Evolutionary conservation across 1,139 yeast species (phyloP).

Genomic region (Magnusiomyces ingens): DNA sequence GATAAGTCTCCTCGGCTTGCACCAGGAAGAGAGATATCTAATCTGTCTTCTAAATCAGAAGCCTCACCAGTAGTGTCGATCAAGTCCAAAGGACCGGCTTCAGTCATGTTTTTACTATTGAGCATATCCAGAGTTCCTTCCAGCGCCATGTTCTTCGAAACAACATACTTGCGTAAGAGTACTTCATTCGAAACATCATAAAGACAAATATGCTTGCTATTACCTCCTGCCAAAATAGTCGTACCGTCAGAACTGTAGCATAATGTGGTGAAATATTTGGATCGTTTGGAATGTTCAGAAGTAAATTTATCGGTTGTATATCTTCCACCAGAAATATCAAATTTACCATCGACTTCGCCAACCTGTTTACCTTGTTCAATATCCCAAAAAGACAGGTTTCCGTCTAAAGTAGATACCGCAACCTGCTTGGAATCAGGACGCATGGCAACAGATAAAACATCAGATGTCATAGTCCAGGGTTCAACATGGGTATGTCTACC

Average conservation of each 20-base stretch:
- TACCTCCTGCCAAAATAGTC: constrained; percentile 86
- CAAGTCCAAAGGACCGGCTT: constrained; percentile 77
- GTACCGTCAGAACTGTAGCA: constrained; percentile 87
- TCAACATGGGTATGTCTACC: constrained; percentile 74
- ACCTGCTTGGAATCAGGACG: constrained; percentile 90
- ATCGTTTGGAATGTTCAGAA: constrained; percentile 72
- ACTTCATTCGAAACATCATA: constrained; percentile 89
- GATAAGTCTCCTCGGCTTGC: constrained; percentile 86
- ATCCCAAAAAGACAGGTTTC: constrained; percentile 79
- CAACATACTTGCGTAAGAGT: constrained; percentile 67
- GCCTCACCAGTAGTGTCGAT: constrained; percentile 82
- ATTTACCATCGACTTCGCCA: constrained; percentile 78
- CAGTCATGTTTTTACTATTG: constrained; percentile 78
- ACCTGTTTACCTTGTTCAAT: constrained; percentile 74
- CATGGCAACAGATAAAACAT: constrained; percentile 77
- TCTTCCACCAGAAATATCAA: constrained; percentile 85
- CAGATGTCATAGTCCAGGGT: constrained; percentile 79
- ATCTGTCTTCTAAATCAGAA: constrained; percentile 77
- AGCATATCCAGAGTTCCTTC: constrained; percentile 81
- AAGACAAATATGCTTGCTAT: constrained; percentile 81
- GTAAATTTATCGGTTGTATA: constrained; percentile 74
- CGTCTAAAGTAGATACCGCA: constrained; percentile 85
- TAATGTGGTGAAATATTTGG: constrained; percentile 75
- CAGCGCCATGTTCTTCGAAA: constrained; percentile 81
- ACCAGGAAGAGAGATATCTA: constrained; percentile 78